Percentiles rank a stretch among this genome's conserved stretches.
Evolutionary conservation across 164 flowering plant species (phyloP).

Genomic region (Chimonanthus praecox): DNA sequence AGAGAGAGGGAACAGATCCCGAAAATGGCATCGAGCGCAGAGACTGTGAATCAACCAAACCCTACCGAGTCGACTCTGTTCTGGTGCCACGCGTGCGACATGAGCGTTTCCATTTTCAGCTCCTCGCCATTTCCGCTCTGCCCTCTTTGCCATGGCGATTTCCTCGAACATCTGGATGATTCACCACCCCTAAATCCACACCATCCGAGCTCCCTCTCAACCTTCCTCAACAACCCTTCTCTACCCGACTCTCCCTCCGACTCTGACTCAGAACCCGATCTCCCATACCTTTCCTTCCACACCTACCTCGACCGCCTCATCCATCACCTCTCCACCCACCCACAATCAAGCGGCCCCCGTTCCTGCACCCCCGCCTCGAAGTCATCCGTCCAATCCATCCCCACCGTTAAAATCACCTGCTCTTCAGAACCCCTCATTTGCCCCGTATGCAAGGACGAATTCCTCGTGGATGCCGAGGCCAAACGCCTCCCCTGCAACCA

Average conservation of each 20-base stretch:
- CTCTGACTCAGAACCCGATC: conserved; percentile 14
- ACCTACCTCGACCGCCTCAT: conserved; percentile 42
- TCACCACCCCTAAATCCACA: conserved; percentile 8
- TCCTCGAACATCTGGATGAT: conserved; percentile 53
- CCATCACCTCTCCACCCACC: conserved; percentile 29
- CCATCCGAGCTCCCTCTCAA: conserved; percentile 13
- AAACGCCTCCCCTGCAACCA: conserved; percentile 66
- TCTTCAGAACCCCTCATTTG: conserved; percentile 28
- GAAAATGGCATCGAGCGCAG: background rate
- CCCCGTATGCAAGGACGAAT: conserved; percentile 64
- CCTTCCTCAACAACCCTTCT: conserved; percentile 6
- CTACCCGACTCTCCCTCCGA: conserved; percentile 3
- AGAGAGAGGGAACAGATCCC: background rate
- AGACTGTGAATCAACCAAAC: background rate
- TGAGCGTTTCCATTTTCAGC: conserved; percentile 44
- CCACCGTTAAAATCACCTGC: conserved; percentile 40
- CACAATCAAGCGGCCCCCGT: conserved; percentile 5
- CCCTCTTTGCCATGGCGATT: conserved; percentile 46
- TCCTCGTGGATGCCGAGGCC: conserved; percentile 35
- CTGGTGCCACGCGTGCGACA: conserved; percentile 76
- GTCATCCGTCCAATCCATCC: conserved; percentile 33
- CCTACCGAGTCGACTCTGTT: conserved; percentile 18
- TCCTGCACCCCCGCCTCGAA: conserved; percentile 28
- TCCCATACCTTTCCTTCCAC: conserved; percentile 12
- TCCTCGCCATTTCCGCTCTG: conserved; percentile 31